phyloP scores from a whole-genome alignment of 2,329 filamentous ascomycete genomes.

The Talaromyces sp. region DNA sequence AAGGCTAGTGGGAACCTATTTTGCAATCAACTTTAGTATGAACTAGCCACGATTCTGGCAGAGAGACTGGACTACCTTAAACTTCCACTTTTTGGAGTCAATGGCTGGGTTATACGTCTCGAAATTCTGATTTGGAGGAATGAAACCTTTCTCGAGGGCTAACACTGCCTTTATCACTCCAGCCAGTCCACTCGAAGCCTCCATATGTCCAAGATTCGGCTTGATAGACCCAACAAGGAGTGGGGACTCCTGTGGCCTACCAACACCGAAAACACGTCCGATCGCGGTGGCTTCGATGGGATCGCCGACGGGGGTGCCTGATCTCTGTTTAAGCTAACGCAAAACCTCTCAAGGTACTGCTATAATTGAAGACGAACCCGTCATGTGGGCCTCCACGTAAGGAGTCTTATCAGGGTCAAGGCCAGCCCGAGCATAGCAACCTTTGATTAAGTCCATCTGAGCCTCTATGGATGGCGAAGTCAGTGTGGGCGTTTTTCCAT shows the following conservation, averaged over 20 bases:
- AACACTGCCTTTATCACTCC: conserved; percentile 11
- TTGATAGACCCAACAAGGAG: conserved; percentile 23
- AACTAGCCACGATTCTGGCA: background rate
- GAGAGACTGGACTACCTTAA: background rate
- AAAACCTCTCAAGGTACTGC: background rate
- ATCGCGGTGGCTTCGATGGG: conserved; percentile 52
- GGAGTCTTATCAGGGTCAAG: conserved; percentile 19
- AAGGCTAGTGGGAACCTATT: conserved; percentile 15
- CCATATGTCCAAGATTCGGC: conserved; percentile 20
- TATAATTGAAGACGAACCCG: conserved; percentile 17
- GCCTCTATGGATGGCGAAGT: conserved; percentile 34
- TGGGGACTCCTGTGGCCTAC: background rate
- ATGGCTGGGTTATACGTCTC: conserved; percentile 5
- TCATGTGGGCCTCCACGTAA: conserved; percentile 40
- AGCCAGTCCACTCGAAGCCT: conserved; percentile 12
- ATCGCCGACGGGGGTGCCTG: conserved; percentile 48
- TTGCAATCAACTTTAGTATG: background rate
- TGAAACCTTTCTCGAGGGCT: conserved; percentile 10
- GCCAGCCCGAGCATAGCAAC: conserved; percentile 31
- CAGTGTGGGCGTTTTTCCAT: conserved; percentile 37
- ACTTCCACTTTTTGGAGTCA: conserved; percentile 10
- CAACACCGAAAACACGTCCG: conserved; percentile 27
- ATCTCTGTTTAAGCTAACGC: background rate
- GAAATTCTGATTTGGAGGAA: conserved; percentile 12
- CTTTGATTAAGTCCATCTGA: conserved; percentile 32